Conservation (phyloP, 352 stramenopile species). For the Phytophthora sp. region DNA sequence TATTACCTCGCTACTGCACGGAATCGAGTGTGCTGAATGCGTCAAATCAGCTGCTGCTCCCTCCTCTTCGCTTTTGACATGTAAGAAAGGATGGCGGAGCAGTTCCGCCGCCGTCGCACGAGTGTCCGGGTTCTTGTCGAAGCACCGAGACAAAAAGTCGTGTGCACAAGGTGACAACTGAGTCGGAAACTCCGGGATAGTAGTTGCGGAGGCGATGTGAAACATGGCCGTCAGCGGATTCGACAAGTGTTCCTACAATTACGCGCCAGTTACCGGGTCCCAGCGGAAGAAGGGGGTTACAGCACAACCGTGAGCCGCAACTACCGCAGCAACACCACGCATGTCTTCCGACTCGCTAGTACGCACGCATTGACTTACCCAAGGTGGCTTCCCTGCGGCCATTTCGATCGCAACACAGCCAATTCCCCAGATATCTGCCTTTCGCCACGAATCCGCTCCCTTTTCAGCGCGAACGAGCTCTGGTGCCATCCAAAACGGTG, state of each 20-base stretch:
- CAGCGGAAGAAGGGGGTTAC: no score
- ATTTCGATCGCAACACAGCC: constrained; percentile 92
- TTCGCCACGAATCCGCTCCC: constrained; percentile 77
- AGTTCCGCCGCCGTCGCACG: constrained; percentile 89
- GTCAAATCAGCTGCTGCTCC: constrained; percentile 19
- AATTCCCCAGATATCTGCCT: constrained; percentile 92
- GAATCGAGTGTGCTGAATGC: neutral
- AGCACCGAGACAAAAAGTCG: constrained; percentile 60
- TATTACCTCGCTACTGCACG: neutral
- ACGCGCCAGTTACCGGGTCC: no score
- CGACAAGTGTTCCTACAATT: constrained; percentile 64
- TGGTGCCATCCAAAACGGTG: constrained; percentile 95
- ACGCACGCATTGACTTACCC: constrained; percentile 46
- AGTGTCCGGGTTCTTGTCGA: constrained; percentile 64
- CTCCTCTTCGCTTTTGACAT: neutral
- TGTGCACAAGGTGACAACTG: constrained; percentile 44
- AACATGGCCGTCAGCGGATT: constrained; percentile 86
- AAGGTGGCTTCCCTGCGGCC: constrained; percentile 86
- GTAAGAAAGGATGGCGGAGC: constrained; percentile 65
- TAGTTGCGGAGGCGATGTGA: constrained; percentile 74
- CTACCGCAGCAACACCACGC: no score
- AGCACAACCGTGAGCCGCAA: no score
- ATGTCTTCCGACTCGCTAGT: no score
- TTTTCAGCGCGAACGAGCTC: constrained; percentile 92
- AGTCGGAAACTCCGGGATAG: constrained; percentile 51